These are phyloP conservation scores for Colletotrichum sp. DNA, from an alignment of 2,329 filamentous ascomycete genomes.

Conservation along the genomic window DNA sequence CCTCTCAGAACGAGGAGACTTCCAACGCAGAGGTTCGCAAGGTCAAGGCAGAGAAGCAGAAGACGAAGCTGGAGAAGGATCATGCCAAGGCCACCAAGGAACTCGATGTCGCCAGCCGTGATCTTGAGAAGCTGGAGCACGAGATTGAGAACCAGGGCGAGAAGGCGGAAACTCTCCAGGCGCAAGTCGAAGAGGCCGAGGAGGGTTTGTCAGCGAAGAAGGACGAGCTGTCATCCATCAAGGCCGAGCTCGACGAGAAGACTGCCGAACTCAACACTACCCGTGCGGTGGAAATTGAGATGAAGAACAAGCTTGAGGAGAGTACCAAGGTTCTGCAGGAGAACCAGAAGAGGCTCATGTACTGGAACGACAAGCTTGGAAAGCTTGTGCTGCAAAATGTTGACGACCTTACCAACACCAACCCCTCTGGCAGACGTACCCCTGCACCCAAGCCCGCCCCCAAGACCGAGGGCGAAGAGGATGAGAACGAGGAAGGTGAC, in stretches of 20 bases:
- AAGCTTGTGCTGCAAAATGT: conserved; percentile 87
- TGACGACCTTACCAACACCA: conserved; percentile 63
- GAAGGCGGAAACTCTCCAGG: conserved; percentile 74
- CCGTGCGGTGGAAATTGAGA: conserved; percentile 90
- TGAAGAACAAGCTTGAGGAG: conserved; percentile 97
- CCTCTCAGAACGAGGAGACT: conserved; percentile 78
- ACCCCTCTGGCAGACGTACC: conserved; percentile 23
- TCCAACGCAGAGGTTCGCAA: conserved; percentile 87
- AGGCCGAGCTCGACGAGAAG: conserved; percentile 87
- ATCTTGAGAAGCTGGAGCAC: conserved; percentile 78
- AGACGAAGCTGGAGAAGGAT: conserved; percentile 84
- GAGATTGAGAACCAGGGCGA: conserved; percentile 80
- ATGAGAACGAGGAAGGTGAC: conserved; percentile 29
- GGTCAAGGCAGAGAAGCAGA: conserved; percentile 93
- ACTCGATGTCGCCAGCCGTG: conserved; percentile 71
- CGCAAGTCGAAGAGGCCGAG: conserved; percentile 82
- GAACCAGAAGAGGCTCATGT: conserved; percentile 81
- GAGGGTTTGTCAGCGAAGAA: conserved; percentile 80
- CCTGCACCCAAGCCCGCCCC: conserved; percentile 8
- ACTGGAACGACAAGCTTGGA: conserved; percentile 89
- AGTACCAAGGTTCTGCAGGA: conserved; percentile 88
- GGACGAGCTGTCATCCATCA: conserved; percentile 78
- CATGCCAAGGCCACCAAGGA: conserved; percentile 81
- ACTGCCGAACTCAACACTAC: conserved; percentile 86
- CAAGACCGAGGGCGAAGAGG: conserved; percentile 22